A percentile compares a stretch with the other conserved stretches of the same genome.
Conservation (phyloP, 1,284 basidiomycete species). For the Ceratobasidium sp. region DNA sequence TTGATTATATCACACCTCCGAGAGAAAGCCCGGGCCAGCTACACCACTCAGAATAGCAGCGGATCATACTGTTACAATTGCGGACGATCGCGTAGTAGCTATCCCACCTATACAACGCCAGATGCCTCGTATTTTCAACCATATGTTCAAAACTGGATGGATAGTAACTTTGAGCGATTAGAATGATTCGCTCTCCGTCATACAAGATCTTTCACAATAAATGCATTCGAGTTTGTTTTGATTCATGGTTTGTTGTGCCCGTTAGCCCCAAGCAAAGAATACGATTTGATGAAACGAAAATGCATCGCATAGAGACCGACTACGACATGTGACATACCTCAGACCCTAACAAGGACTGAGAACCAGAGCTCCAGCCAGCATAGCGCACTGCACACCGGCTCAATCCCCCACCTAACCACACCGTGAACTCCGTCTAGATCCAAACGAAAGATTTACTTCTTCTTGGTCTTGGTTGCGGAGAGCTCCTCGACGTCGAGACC, state of each 20-base stretch:
- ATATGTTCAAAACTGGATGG: background rate
- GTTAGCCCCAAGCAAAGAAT: no score
- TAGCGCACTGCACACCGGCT: conserved; percentile 34
- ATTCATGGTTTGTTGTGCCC: no score
- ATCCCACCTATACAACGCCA: background rate
- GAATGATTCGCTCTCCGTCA: background rate
- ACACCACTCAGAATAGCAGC: background rate
- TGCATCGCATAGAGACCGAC: conserved; percentile 11
- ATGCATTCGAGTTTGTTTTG: no score
- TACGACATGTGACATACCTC: conserved; percentile 23
- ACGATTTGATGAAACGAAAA: conserved; percentile 1
- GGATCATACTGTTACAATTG: background rate
- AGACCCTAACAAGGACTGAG: conserved; percentile 4
- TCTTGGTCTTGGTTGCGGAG: conserved; percentile 52
- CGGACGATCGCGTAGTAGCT: background rate
- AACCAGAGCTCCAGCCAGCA: background rate
- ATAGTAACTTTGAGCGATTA: background rate
- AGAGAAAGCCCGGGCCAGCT: background rate
- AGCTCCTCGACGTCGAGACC: conserved; percentile 51
- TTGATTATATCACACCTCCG: conserved; percentile 19
- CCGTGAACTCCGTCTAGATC: background rate
- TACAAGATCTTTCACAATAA: no score
- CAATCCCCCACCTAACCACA: conserved; percentile 39
- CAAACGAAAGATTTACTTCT: conserved; percentile 51
- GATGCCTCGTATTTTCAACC: background rate